These are phyloP conservation scores for Cyclanthera cordifolia DNA, from an alignment of 306 rosid species.

Conservation along the genomic window DNA sequence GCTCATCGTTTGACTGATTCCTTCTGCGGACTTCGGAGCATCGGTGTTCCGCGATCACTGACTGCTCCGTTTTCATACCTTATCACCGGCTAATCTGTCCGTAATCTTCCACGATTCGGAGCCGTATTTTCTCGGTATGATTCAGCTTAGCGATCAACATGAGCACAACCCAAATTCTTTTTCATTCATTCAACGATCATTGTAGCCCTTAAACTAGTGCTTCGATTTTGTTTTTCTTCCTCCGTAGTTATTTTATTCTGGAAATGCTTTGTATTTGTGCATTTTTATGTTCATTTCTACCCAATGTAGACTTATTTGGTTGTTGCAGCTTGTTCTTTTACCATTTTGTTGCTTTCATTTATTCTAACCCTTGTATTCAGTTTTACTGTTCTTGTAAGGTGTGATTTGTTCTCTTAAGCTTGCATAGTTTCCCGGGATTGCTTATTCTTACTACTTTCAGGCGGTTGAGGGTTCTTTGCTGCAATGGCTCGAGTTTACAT, in stretches of 20 bases:
- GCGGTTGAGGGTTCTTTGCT: constrained; percentile 11
- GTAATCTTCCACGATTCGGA: not conserved
- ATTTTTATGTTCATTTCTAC: not conserved
- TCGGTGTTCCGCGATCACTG: not conserved
- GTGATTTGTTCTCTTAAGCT: too few relatives aligned
- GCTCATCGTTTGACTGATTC: not conserved
- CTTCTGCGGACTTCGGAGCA: not conserved
- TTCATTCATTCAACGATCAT: too few relatives aligned
- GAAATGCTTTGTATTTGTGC: not conserved
- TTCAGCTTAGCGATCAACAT: not conserved
- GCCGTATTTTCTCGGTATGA: not conserved
- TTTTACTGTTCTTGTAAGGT: not conserved
- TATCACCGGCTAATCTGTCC: not conserved
- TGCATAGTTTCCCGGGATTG: too few relatives aligned
- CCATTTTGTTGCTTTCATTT: not conserved
- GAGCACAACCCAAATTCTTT: not conserved
- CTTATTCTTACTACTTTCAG: not conserved
- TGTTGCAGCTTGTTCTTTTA: not conserved
- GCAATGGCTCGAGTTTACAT: constrained; percentile 73
- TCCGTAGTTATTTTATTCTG: not conserved
- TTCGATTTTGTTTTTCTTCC: not conserved
- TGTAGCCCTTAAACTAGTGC: too few relatives aligned
- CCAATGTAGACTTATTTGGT: not conserved
- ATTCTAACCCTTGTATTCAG: not conserved
- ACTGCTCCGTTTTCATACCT: not conserved